Conservation (phyloP, 371 early-diverging fungal species). For the Gilbertella persicaria region DNA sequence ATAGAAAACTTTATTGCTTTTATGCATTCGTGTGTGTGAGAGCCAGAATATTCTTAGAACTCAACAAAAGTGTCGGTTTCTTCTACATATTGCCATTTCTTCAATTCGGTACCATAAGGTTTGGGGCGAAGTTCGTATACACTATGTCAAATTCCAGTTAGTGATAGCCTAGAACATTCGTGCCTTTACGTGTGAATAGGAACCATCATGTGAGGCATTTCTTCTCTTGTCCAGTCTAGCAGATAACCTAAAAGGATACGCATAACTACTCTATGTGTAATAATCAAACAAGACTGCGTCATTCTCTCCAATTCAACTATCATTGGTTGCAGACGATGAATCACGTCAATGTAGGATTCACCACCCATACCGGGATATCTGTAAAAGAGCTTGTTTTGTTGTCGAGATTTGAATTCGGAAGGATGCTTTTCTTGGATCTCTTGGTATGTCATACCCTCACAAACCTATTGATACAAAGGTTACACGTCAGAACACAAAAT, state of each 20-base stretch:
- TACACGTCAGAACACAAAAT: not conserved
- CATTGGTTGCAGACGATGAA: slow-evolving; percentile 79
- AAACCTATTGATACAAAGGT: slow-evolving; percentile 23
- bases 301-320: slow-evolving; percentile 87
- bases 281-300: slow-evolving; percentile 72
- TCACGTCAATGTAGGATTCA: slow-evolving; percentile 83
- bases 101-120: slow-evolving; percentile 79
- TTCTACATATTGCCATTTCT: slow-evolving; percentile 56
- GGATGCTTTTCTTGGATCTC: slow-evolving; percentile 73
- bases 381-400: slow-evolving; percentile 74
- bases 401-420: slow-evolving; percentile 66
- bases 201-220: slow-evolving; percentile 67
- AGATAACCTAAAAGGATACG: slow-evolving; percentile 81
- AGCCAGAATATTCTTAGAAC: too few species aligned
- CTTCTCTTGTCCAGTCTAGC: slow-evolving; percentile 67
- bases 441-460: slow-evolving; percentile 59
- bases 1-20: too few species aligned
- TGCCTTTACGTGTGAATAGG: slow-evolving; percentile 51
- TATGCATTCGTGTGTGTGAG: too few species aligned
- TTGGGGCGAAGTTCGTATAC: slow-evolving; percentile 67
- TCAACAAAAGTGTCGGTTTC: slow-evolving; percentile 54
- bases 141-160: slow-evolving; percentile 6
- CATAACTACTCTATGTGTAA: slow-evolving; percentile 78
- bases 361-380: slow-evolving; percentile 88
- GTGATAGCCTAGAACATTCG: not conserved